Evolutionary conservation across 2,329 filamentous ascomycete genomes (phyloP).

Genomic region (Myriosclerotinia duriaeana): DNA sequence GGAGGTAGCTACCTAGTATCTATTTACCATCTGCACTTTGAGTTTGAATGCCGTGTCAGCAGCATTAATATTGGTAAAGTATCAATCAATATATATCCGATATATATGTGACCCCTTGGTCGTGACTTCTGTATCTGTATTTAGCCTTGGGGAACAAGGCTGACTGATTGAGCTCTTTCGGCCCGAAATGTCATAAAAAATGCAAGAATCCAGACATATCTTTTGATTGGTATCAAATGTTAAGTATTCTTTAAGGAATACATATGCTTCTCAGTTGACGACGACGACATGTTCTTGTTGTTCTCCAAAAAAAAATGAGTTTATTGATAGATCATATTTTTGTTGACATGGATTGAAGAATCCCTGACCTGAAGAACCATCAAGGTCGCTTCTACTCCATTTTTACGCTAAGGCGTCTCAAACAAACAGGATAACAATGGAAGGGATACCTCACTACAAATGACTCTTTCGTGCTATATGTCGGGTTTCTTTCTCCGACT

Average conservation of each 20-base stretch:
- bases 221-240: not conserved
- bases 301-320: not conserved
- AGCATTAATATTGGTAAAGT: not conserved
- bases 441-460: conserved; percentile 2
- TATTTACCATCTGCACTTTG: not conserved
- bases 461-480: not conserved
- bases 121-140: conserved; percentile 17
- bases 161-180: conserved; percentile 23
- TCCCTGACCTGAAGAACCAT: conserved; percentile 13
- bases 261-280: not conserved
- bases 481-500: conserved; percentile 3
- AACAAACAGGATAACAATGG: conserved; percentile 1
- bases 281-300: not conserved
- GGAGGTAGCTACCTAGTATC: not conserved
- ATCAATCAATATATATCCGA: not conserved
- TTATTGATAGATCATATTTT: conserved; percentile 29
- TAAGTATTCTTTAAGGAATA: not conserved
- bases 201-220: conserved; percentile 13
- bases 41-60: not conserved
- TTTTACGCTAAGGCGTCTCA: conserved; percentile 15
- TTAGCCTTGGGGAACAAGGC: conserved; percentile 26
- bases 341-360: conserved; percentile 23
- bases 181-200: conserved; percentile 20
- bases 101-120: conserved; percentile 6
- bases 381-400: conserved; percentile 16